Conservation (phyloP, 1,139 yeast genomes). For the Sugiyamaella neomexicana region DNA sequence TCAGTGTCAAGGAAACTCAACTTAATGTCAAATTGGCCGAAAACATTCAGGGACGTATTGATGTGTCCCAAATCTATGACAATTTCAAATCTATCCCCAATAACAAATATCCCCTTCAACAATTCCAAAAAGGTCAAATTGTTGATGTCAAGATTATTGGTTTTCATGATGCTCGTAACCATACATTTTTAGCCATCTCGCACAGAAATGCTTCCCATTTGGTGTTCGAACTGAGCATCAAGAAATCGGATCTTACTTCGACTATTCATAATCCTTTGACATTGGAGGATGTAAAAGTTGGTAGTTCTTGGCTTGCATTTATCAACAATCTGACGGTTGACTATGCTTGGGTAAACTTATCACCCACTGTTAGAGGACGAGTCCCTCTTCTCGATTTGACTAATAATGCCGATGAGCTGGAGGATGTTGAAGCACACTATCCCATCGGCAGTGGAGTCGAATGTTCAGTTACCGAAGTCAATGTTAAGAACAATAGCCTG, state of each 20-base stretch:
- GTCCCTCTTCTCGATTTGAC: conserved; percentile 66
- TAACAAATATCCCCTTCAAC: conserved; percentile 56
- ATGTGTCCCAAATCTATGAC: conserved; percentile 69
- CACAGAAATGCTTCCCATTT: conserved; percentile 58
- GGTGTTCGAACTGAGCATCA: conserved; percentile 66
- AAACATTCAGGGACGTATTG: conserved; percentile 77
- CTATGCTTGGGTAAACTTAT: conserved; percentile 65
- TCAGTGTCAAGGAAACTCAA: conserved; percentile 69
- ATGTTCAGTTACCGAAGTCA: conserved; percentile 57
- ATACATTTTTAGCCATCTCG: conserved; percentile 67
- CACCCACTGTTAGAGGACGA: conserved; percentile 69
- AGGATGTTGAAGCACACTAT: conserved; percentile 53
- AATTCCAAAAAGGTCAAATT: conserved; percentile 58
- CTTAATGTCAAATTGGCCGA: conserved; percentile 76
- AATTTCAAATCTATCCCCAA: conserved; percentile 57
- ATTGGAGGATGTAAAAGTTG: conserved; percentile 47
- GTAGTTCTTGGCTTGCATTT: conserved; percentile 50
- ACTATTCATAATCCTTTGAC: conserved; percentile 38
- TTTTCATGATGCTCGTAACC: conserved; percentile 68
- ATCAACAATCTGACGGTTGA: conserved; percentile 57
- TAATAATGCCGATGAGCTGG: conserved; percentile 53
- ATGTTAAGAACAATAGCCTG: conserved; percentile 53
- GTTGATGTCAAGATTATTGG: conserved; percentile 73
- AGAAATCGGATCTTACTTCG: conserved; percentile 43
- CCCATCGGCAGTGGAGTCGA: conserved; percentile 73